phyloP scores from a whole-genome alignment of 1,284 basidiomycete species.

The Schizophyllum commune region DNA sequence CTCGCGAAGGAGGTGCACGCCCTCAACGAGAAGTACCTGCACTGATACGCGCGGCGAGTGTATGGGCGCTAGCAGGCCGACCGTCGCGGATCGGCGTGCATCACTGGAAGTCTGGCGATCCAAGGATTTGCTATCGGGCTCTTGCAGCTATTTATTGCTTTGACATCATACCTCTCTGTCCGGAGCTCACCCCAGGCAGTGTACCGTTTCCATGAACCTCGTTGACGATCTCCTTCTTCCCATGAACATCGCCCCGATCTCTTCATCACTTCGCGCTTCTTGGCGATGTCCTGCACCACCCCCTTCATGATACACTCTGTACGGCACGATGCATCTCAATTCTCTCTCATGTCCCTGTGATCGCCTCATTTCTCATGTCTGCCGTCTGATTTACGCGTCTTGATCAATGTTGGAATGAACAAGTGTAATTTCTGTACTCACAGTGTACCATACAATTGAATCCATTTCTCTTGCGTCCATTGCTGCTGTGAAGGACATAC shows the following conservation, averaged over 20 bases:
- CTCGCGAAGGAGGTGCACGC: conserved; percentile 72
- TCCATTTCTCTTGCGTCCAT: neutral
- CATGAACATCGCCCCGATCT: neutral
- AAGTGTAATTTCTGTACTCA: neutral
- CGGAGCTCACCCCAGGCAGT: neutral
- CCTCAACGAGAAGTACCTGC: conserved; percentile 74
- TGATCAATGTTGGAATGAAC: neutral
- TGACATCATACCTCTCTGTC: neutral
- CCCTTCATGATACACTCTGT: neutral
- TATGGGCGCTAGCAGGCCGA: neutral
- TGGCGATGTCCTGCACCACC: neutral
- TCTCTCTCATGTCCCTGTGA: neutral
- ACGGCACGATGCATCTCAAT: neutral
- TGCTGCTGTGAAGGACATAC: too few relatives aligned
- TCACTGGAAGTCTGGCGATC: neutral
- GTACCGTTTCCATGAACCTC: neutral
- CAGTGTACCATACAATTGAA: neutral
- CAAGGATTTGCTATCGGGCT: neutral
- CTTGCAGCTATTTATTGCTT: neutral
- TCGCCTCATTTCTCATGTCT: neutral
- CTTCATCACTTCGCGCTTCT: neutral
- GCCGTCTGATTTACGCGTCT: neutral
- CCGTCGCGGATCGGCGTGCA: neutral
- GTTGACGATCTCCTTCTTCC: neutral
- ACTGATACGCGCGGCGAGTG: neutral